Percentiles rank a stretch among this genome's conserved stretches.
These are phyloP conservation scores for Macadamia tetraphylla DNA, from an alignment of 164 flowering plant genomes.

Conservation along the genomic window DNA sequence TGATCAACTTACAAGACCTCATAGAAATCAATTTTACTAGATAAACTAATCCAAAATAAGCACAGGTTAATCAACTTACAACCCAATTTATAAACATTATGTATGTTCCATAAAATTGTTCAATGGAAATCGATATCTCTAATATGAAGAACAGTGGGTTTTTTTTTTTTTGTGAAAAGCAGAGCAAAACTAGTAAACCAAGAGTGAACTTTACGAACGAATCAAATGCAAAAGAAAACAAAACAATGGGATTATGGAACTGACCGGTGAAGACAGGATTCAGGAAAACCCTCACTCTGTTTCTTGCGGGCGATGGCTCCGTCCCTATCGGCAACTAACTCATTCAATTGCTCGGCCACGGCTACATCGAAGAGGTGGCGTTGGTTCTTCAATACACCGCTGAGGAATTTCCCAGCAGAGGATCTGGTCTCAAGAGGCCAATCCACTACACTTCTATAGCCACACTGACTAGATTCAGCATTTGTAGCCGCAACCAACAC, in stretches of 20 bases:
- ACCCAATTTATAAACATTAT: too few species aligned
- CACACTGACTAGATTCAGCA: constrained; percentile 44
- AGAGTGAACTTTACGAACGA: too few species aligned
- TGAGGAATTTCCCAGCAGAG: constrained; percentile 45
- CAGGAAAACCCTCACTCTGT: constrained; percentile 45
- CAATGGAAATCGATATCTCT: too few species aligned
- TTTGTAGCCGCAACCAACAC: constrained; percentile 23
- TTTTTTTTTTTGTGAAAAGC: too few species aligned
- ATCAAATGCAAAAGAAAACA: too few species aligned
- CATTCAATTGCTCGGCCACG: constrained; percentile 48
- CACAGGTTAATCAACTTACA: too few species aligned
- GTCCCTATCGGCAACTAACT: constrained; percentile 50
- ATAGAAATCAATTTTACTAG: too few species aligned
- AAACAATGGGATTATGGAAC: neutral
- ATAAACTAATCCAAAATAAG: too few species aligned
- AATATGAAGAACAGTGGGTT: too few species aligned
- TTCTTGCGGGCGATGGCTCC: constrained; percentile 40
- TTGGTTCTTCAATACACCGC: constrained; percentile 53
- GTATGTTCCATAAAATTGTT: too few species aligned
- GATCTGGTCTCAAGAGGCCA: constrained; percentile 63
- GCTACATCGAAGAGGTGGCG: constrained; percentile 50
- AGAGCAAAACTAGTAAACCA: too few species aligned
- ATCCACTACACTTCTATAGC: constrained; percentile 38
- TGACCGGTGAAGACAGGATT: constrained; percentile 73
- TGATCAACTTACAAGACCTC: too few species aligned